A percentile compares a stretch with the other conserved stretches of the same genome.
Conservation (phyloP, 208 protist genomes). For the Giardia muris region DNA sequence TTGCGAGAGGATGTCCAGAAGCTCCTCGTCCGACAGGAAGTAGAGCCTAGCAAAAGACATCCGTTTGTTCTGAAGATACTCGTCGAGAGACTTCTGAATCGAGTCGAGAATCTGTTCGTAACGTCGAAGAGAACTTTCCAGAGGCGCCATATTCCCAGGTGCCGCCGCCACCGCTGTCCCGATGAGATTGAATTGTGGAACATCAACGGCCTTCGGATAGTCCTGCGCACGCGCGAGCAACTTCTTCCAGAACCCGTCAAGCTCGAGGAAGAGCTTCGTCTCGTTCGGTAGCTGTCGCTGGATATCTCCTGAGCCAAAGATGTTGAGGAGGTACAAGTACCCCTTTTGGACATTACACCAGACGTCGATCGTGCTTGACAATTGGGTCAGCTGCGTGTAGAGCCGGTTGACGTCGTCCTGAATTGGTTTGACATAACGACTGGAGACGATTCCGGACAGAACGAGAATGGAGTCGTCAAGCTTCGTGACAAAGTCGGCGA, state of each 20-base stretch:
- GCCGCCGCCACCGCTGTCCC: background rate
- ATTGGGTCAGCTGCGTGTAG: background rate
- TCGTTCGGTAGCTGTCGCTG: conserved; percentile 84
- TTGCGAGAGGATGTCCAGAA: conserved; percentile 76
- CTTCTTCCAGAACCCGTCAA: conserved; percentile 57
- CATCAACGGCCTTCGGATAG: conserved; percentile 67
- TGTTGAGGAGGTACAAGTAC: conserved; percentile 95
- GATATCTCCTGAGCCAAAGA: conserved; percentile 93
- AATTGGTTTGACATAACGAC: background rate
- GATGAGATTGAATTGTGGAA: conserved; percentile 13
- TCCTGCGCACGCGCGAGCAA: conserved; percentile 45
- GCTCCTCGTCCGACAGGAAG: conserved; percentile 85
- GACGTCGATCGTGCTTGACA: conserved; percentile 48
- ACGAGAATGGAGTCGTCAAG: conserved; percentile 20
- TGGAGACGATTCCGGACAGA: background rate
- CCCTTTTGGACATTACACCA: conserved; percentile 90
- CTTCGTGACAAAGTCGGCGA: conserved; percentile 17
- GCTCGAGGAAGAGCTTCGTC: conserved; percentile 63
- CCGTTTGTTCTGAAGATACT: conserved; percentile 82
- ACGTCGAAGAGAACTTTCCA: conserved; percentile 63
- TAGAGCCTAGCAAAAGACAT: conserved; percentile 84
- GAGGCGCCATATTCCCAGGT: conserved; percentile 53
- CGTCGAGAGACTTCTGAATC: conserved; percentile 77
- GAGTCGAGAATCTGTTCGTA: conserved; percentile 65
- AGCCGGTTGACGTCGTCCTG: background rate